Base-by-base conservation (phyloP, 1,284 basidiomycete genomes). In the Puccinia coronata region DNA sequence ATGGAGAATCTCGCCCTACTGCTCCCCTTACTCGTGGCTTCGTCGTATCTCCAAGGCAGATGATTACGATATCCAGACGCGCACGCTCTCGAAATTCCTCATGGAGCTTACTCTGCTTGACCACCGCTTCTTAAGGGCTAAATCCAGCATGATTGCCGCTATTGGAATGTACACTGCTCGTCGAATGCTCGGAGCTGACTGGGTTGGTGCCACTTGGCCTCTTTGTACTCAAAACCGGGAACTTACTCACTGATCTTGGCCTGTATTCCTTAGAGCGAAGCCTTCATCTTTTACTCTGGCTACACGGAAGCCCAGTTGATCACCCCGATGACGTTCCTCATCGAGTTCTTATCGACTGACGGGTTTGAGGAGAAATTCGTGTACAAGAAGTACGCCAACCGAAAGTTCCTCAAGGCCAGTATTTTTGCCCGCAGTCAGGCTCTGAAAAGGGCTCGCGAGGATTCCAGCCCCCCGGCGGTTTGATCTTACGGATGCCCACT, bases 11-110 rank as follows among this genome's bases (percentile, higher is more conserved):
- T 98, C 96, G 81, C 91, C 95, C 81, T 99, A 99, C 88, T 99
- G 97, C 88, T 97, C 96, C 69, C 97, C 97, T 1, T 99, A 99
- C 88, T 96, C 93, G 86, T 99, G 97, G 97, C 95, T 99, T 89
- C 91, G 97, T 83, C 92, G 92, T 85, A 99, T 99, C 87, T 96
- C 94, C 89, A 98, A 96, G 87, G 97, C 97, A 39, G 97, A 99
- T 88, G 94, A 98, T 87, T 99, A 99, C 86, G 95, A 99, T 86
- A 92, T 99, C 84, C 96, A 98, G 87, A 99, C 96, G 8, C 89
- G 97, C 82, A 99, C 97, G 16, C 88, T 99, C 80, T 92, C 93
- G 89, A 99, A 99, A 87, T 99, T 98, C 89, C 88, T 99, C 86
- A 96, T 96, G 85, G 97, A 99, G 87, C 93, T 97, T 69, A 97